Evolutionary conservation across 2,329 filamentous ascomycete genomes (phyloP).

Genomic region (Fusarium annulatum): DNA sequence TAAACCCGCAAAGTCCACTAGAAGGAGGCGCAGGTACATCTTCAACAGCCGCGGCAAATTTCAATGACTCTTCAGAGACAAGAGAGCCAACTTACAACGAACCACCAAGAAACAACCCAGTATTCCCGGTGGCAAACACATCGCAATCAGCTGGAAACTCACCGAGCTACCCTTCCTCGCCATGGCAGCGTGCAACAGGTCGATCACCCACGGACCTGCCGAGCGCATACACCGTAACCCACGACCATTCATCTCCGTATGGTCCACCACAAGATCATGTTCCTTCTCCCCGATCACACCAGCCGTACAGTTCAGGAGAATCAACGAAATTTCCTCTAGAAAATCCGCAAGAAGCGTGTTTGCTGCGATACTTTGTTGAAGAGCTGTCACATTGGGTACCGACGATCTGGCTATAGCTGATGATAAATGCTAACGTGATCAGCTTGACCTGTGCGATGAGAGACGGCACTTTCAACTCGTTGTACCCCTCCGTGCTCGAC

Average conservation of each 20-base stretch:
- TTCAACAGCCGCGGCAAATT: neutral
- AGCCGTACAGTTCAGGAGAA: constrained; percentile 14
- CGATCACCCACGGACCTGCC: constrained; percentile 24
- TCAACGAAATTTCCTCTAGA: constrained; percentile 45
- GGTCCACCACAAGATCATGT: constrained; percentile 6
- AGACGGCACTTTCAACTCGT: constrained; percentile 54
- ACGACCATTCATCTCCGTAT: constrained; percentile 29
- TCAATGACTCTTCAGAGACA: neutral
- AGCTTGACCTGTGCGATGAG: constrained; percentile 57
- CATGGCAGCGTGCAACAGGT: constrained; percentile 25
- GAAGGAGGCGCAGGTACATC: neutral
- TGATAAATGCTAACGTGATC: constrained; percentile 7
- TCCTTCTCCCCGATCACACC: constrained; percentile 21
- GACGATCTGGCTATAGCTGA: rapidly evolving
- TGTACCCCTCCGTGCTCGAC: constrained; percentile 50
- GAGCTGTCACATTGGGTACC: constrained; percentile 55
- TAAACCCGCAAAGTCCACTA: constrained; percentile 6
- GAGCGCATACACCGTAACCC: constrained; percentile 13
- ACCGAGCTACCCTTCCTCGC: constrained; percentile 12
- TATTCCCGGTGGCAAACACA: neutral
- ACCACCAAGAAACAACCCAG: neutral
- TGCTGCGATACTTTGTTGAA: constrained; percentile 54
- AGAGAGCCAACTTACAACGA: constrained; percentile 5
- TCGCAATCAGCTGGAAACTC: neutral
- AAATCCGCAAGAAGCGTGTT: constrained; percentile 52